A percentile compares a stretch with the other conserved stretches of the same genome.
Evolutionary conservation across 306 rosid species (phyloP).

Genomic region (Inga laurina): DNA sequence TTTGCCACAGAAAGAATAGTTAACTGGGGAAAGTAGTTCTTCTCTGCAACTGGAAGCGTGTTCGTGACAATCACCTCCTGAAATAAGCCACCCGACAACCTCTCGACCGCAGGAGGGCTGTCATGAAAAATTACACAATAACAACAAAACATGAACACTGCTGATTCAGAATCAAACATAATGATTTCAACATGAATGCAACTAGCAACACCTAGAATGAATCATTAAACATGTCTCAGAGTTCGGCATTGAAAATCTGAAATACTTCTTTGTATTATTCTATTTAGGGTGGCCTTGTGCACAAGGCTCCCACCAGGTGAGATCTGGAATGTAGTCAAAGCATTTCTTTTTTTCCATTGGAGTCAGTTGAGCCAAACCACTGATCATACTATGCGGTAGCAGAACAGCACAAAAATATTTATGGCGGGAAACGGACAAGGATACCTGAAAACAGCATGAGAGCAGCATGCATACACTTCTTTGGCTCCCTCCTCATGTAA

Average conservation of each 20-base stretch:
- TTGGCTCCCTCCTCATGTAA: constrained; percentile 94
- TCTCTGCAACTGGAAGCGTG: constrained; percentile 78
- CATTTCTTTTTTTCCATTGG: too few relatives aligned
- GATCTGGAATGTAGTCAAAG: too few relatives aligned
- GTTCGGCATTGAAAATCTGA: not conserved
- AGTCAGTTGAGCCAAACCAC: too few relatives aligned
- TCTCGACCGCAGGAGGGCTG: constrained; percentile 95
- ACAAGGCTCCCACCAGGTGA: too few relatives aligned
- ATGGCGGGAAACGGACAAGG: not conserved
- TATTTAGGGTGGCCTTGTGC: too few relatives aligned
- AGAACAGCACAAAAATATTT: constrained; percentile 1
- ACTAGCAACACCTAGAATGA: not conserved
- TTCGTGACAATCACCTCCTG: constrained; percentile 93
- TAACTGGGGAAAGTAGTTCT: constrained; percentile 88
- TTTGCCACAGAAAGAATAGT: constrained; percentile 93
- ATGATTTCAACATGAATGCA: not conserved
- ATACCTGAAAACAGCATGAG: constrained; percentile 95
- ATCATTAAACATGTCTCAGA: constrained; percentile 8
- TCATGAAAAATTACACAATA: constrained; percentile 7
- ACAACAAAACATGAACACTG: constrained; percentile 2
- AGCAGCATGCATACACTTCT: constrained; percentile 98
- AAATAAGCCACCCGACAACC: constrained; percentile 83
- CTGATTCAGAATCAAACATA: not conserved
- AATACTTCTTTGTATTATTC: not conserved
- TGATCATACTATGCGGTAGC: not conserved